These are phyloP conservation scores for Echria macrotheca DNA, from an alignment of 495 filamentous ascomycete species.

Conservation along the genomic window DNA sequence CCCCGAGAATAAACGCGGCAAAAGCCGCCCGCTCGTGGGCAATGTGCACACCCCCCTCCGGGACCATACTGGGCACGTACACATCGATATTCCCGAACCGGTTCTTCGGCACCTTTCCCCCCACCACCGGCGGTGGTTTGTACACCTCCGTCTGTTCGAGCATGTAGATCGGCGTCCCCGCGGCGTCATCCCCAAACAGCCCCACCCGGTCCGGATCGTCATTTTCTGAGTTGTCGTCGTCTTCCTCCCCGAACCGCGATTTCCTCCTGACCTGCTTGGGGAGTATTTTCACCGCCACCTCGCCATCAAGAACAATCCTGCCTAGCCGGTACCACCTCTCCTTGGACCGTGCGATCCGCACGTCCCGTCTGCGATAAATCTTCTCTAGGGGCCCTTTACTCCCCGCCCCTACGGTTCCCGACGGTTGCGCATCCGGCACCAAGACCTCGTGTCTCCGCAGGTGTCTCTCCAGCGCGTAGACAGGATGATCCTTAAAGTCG, in stretches of 20 bases:
- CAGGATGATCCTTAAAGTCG: constrained; percentile 90
- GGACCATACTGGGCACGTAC: constrained; percentile 90
- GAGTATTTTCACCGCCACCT: constrained; percentile 72
- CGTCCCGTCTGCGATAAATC: constrained; percentile 76
- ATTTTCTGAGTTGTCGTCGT: constrained; percentile 38
- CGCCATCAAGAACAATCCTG: constrained; percentile 63
- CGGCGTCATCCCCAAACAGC: constrained; percentile 27
- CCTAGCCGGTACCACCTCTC: constrained; percentile 88
- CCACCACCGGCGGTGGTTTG: constrained; percentile 64
- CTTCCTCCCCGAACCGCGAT: constrained; percentile 29
- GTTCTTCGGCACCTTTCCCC: constrained; percentile 78
- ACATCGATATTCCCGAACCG: constrained; percentile 84
- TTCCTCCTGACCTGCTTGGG: constrained; percentile 31
- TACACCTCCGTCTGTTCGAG: constrained; percentile 72
- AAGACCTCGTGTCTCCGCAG: constrained; percentile 75
- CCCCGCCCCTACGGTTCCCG: constrained; percentile 73
- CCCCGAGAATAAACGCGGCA: constrained; percentile 69
- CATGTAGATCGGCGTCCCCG: constrained; percentile 60
- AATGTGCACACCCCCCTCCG: constrained; percentile 67
- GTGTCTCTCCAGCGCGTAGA: constrained; percentile 85
- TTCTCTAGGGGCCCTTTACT: constrained; percentile 47
- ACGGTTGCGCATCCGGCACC: constrained; percentile 61
- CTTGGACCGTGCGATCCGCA: constrained; percentile 65
- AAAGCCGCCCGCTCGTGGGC: constrained; percentile 56
- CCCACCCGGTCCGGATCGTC: constrained; percentile 29